Conservation (phyloP, 306 rosid genomes). For the Sindora glabra region DNA sequence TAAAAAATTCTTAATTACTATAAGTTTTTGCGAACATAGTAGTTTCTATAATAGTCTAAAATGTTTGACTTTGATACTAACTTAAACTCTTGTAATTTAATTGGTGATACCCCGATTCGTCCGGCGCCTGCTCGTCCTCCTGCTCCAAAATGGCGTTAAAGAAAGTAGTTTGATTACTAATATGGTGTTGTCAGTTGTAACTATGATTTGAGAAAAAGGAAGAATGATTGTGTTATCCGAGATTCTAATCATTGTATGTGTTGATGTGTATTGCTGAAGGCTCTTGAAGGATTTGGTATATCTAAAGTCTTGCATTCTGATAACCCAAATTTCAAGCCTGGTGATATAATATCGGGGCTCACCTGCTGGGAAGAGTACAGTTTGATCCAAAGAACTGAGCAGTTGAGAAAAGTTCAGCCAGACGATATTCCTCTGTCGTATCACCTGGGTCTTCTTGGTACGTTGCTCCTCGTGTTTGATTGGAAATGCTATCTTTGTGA, state of each 20-base stretch:
- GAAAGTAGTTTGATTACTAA: neutral
- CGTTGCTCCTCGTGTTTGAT: neutral
- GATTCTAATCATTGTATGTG: neutral
- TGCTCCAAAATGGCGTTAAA: neutral
- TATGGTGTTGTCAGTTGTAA: neutral
- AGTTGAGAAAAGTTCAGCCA: conserved; percentile 28
- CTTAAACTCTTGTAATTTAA: too few relatives aligned
- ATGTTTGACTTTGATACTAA: too few relatives aligned
- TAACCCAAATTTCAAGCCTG: conserved; percentile 34
- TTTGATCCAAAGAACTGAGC: conserved; percentile 13
- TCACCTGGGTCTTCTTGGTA: conserved; percentile 46
- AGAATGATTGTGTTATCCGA: neutral
- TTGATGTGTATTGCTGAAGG: conserved; percentile 17
- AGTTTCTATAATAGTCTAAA: too few relatives aligned
- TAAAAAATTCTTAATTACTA: too few relatives aligned
- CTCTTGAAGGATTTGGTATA: conserved; percentile 38
- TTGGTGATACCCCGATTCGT: neutral
- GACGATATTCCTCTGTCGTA: conserved; percentile 44
- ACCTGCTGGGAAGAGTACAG: conserved; percentile 53
- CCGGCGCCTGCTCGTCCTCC: neutral
- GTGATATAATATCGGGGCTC: conserved; percentile 39
- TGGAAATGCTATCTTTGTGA: neutral
- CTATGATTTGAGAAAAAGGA: neutral
- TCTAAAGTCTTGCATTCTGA: conserved; percentile 38
- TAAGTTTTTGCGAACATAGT: too few relatives aligned